Conservation (phyloP, 2,329 filamentous ascomycete genomes). For the Venturia oleaginea region DNA sequence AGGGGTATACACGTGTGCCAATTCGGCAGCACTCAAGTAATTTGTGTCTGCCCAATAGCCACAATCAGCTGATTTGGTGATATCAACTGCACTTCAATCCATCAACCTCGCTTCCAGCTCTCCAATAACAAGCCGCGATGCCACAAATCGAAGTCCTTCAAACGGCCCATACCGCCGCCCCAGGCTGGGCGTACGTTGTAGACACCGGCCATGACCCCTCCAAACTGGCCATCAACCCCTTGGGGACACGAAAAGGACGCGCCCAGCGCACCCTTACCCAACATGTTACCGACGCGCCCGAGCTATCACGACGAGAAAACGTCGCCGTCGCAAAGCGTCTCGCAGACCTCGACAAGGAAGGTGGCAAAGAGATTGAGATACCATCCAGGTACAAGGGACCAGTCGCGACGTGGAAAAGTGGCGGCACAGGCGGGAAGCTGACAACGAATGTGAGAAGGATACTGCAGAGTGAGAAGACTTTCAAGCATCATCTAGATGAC, state of each 20-base stretch:
- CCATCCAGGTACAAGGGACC: constrained; percentile 27
- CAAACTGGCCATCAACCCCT: constrained; percentile 43
- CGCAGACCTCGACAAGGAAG: constrained; percentile 69
- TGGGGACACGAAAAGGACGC: constrained; percentile 31
- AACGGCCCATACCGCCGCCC: constrained; percentile 57
- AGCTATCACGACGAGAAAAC: constrained; percentile 68
- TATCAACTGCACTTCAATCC: background rate
- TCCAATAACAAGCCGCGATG: constrained; percentile 32
- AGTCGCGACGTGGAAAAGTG: constrained; percentile 2
- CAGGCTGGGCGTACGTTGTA: constrained; percentile 88
- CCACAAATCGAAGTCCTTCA: constrained; percentile 77
- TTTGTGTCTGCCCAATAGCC: background rate
- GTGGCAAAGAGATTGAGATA: constrained; percentile 55
- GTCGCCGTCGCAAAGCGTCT: constrained; percentile 74
- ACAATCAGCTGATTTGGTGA: background rate
- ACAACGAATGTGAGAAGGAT: constrained; percentile 68
- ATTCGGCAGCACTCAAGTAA: too few relatives aligned
- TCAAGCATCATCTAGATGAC: constrained; percentile 74
- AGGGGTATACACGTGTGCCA: background rate
- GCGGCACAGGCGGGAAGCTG: constrained; percentile 41
- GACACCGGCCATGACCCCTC: constrained; percentile 55
- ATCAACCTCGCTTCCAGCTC: background rate
- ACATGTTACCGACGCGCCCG: constrained; percentile 19
- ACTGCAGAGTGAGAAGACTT: constrained; percentile 71
- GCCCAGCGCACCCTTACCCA: constrained; percentile 27